phyloP scores from a whole-genome alignment of 306 rosid species.

The Mucuna pruriens region DNA sequence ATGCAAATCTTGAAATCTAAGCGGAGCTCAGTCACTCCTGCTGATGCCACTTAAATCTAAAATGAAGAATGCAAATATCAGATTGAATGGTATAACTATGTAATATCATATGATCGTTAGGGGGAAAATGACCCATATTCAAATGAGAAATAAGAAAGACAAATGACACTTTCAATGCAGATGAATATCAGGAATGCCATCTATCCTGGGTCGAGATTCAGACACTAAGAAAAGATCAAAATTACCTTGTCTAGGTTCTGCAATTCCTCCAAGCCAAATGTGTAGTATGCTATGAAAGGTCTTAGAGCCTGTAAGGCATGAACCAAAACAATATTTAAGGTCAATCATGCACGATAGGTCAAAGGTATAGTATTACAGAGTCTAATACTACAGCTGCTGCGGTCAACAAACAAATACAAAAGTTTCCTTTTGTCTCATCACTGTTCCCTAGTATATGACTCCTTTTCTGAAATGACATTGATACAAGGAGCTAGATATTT shows the following conservation, averaged over 20 bases:
- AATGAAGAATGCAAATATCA: too few species aligned
- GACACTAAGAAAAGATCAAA: not conserved
- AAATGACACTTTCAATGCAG: not conserved
- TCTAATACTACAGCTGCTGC: conserved; percentile 9
- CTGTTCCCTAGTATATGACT: not conserved
- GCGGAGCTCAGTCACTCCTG: not conserved
- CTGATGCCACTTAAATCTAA: conserved; percentile 17
- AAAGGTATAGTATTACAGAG: not conserved
- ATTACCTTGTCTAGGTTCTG: conserved; percentile 69
- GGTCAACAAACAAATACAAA: not conserved
- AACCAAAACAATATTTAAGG: conserved; percentile 23
- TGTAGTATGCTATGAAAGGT: conserved; percentile 75
- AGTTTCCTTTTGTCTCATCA: not conserved
- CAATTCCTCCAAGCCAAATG: conserved; percentile 59
- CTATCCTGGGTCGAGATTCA: not conserved
- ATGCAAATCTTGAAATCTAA: not conserved
- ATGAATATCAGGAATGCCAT: conserved; percentile 1
- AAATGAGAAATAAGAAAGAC: not conserved
- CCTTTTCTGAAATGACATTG: not conserved
- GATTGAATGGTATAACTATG: too few species aligned
- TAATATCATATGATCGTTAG: not conserved
- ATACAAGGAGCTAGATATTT: not conserved
- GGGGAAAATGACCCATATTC: not conserved
- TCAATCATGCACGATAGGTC: not conserved
- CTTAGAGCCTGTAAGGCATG: conserved; percentile 64